Evolutionary conservation across 495 filamentous ascomycete species (phyloP), one percentile per base, ranked within the genome.

Genomic region (Penicillium pulvis): DNA sequence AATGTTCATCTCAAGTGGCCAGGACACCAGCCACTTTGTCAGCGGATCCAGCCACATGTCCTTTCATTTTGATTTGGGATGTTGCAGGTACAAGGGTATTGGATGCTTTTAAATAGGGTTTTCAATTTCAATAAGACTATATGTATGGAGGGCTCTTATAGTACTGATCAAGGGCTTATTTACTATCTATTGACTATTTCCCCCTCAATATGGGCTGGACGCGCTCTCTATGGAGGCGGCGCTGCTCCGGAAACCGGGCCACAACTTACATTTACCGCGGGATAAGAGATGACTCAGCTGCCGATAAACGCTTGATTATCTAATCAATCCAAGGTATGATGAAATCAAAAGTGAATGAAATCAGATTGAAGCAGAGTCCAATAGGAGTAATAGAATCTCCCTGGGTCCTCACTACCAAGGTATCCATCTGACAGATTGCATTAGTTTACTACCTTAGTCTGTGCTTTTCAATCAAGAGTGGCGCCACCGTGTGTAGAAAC

Each of bases 401-500:
- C 19, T n/a, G 17, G 43, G 19, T 46, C 43, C 42, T 36, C 33
- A 36, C 33, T n/a, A n/a, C 16, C 39, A 41, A 41, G 16, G 14
- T 41, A 16, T 17, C 39, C 39, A 41, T 41, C 20, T 23, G 20
- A 41, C 28, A 4, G 28, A 16, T 42, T 16, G 2, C 39, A 36
- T 11, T 55, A 60, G 64, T 45, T 61, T 56, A 6, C 14, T n/a
- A n/a, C 16, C 4, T 17, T 8, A n/a, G 39, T 41, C 39, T 7
- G 56, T 47, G 35, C 20, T 59, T 47, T 12, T 11, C 16, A 47
- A 24, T 51, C 48, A 19, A 30, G n/a, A 17, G 62, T 76, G 73
- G 73, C 66, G 69, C 74, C 74, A 78, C 67, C 51, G 4, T 52
- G 49, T 70, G 64, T 76, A 70, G 67, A 81, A 80, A 79, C 71